These are phyloP conservation scores for Zygoascus meyerae DNA, from an alignment of 1,139 yeast species.

Conservation along the genomic window DNA sequence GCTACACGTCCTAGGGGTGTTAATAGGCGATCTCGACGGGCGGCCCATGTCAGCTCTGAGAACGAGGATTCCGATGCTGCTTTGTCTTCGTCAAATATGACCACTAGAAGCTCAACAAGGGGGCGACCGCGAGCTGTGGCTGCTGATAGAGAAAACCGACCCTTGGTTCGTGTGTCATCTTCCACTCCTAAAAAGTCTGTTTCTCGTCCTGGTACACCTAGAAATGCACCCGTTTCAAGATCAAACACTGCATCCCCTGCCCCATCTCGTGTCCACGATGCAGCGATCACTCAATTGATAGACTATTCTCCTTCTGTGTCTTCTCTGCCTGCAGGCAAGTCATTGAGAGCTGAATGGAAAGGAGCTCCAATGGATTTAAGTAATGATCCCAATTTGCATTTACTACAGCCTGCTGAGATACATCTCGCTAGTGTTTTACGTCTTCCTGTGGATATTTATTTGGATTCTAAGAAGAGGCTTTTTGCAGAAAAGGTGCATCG, in stretches of 20 bases:
- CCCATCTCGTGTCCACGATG: constrained; percentile 34
- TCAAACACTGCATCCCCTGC: constrained; percentile 17
- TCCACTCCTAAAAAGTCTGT: constrained; percentile 4
- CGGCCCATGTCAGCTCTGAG: constrained; percentile 3
- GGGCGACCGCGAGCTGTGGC: constrained; percentile 6
- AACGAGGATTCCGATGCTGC: constrained; percentile 11
- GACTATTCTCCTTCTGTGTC: constrained; percentile 72
- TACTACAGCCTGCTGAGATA: constrained; percentile 90
- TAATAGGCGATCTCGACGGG: constrained; percentile 2
- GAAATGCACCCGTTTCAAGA: constrained; percentile 16
- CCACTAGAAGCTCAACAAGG: constrained; percentile 4
- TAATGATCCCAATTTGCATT: constrained; percentile 61
- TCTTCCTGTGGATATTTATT: constrained; percentile 77
- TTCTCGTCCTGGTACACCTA: constrained; percentile 14
- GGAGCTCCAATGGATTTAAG: constrained; percentile 94
- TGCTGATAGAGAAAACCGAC: constrained; percentile 5
- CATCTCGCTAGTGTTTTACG: constrained; percentile 81
- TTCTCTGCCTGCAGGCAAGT: constrained; percentile 63
- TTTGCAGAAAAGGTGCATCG: constrained; percentile 85
- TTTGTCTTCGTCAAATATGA: constrained; percentile 1
- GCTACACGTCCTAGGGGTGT: constrained; percentile 9
- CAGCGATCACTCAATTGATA: constrained; percentile 36
- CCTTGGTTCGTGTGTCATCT: background rate
- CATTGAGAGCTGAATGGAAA: constrained; percentile 92
- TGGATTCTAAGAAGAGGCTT: constrained; percentile 87